Conservation (phyloP, 2,329 filamentous ascomycete genomes). For the Fusarium nelsonii region DNA sequence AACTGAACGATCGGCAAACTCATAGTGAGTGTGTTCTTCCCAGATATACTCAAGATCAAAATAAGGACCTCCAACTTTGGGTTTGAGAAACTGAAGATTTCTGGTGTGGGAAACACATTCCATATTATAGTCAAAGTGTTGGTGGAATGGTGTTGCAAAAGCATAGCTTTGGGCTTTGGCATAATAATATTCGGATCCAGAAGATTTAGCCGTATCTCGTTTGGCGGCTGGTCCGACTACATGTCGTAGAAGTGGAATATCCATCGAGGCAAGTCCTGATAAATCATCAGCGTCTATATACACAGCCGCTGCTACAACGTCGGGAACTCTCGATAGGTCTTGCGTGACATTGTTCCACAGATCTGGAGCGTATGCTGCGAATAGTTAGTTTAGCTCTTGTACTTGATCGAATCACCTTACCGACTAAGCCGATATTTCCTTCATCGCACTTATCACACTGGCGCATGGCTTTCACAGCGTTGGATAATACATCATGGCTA, state of each 20-base stretch:
- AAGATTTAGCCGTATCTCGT: background rate
- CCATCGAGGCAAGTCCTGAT: background rate
- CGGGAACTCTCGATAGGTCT: constrained; percentile 37
- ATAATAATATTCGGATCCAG: constrained; percentile 56
- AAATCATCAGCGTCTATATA: constrained; percentile 30
- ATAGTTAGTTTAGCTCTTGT: accelerated
- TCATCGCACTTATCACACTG: constrained; percentile 52
- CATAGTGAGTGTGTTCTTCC: constrained; percentile 80
- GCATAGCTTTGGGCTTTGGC: constrained; percentile 51
- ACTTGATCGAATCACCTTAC: constrained; percentile 33
- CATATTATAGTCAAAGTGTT: constrained; percentile 62
- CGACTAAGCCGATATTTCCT: constrained; percentile 55
- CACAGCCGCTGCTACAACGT: constrained; percentile 41
- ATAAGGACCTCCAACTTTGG: constrained; percentile 70
- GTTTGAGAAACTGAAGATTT: constrained; percentile 74
- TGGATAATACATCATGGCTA: constrained; percentile 28
- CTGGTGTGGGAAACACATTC: constrained; percentile 76
- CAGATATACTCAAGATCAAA: constrained; percentile 83
- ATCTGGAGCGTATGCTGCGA: constrained; percentile 19
- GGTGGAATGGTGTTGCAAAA: constrained; percentile 63
- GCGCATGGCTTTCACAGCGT: constrained; percentile 41
- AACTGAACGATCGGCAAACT: constrained; percentile 77
- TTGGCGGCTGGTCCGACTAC: constrained; percentile 20
- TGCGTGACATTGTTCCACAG: constrained; percentile 43
- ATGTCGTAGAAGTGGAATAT: constrained; percentile 36